Base-by-base conservation (phyloP, 768 basidiomycete species). In the Serpula lacrymans region DNA sequence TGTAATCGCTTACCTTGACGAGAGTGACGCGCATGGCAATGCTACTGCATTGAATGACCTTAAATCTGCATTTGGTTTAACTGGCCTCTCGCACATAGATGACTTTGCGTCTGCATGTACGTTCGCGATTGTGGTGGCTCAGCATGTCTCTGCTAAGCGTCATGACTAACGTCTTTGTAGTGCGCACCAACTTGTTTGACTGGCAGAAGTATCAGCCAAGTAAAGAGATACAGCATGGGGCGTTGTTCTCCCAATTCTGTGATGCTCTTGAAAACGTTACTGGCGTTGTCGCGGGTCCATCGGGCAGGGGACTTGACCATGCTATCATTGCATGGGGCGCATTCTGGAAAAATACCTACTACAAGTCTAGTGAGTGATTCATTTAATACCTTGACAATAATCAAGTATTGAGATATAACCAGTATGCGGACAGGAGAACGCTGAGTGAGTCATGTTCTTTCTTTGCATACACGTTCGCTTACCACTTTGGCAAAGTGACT, bases 251-350 rank as follows among this genome's bases (percentile, higher is more conserved):
- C 55, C 25, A 58, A 20, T 68, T 65, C 46, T 67, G 66, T 46
- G 66, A 67, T 42, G 65, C 65, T 4, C 49, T 67, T 6, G 67
- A 69, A 42, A 62, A 67, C 22, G 62, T 64, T 47, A 48, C 67
- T 40, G 64, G 64, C 27, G 52, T 55, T 7, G 53, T 42, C 41
- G 65, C 63, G 6, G 50, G 51, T 18, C 50, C 55, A 14, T 34
- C 43, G 13, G 62, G 62, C 11, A 61, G 55, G 57, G 62, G 62
- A 1, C 45, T 61, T n/a, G 46, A 57, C 10, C 51, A 60, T 37
- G 62, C 61, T 6, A 46, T 64, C 2, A 27, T 43, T 22, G 62
- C 63, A 0, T 65, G 63, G 63, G 55, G 57, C n/a, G 28, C 43
- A 7, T 62, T 47, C 46, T 63, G 52, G 50, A 52, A 49, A 8